Evolutionary conservation across 2,329 filamentous ascomycete species (phyloP), one percentile per base, ranked within the genome.

Genomic region (Phialophora verrucosa): DNA sequence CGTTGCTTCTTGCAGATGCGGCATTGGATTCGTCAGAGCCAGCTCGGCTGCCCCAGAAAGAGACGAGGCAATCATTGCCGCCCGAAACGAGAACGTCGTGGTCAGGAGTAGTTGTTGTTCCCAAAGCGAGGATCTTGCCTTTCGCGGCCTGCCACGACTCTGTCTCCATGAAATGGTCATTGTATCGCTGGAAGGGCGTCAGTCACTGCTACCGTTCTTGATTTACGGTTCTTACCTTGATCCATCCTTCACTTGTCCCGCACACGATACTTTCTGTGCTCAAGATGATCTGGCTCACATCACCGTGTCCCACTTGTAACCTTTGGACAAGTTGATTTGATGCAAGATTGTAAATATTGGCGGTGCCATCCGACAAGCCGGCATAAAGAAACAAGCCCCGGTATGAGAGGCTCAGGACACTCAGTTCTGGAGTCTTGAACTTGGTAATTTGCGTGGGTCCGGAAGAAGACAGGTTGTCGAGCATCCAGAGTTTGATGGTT

Each of bases 331-430:
- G 89, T 78, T 99, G 95, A 62, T 90, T 89, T 0, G 95, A 98
- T 75, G 98, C 94, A 14, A 99, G 84, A 76, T 99, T 96, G 94
- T 96, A 99, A 11, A 99, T 87, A 76, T 98, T 94, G 66, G 99
- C 88, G 59, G 96, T 87, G 25, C 95, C 96, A 47, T 91, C 89
- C 0, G 93, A 86, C 72, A 96, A 91, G 55, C 95, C 95, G 66
- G 91, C 92, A 75, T 98, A 99, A 4, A 99, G 83, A 71, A 99
- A 96, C 0, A 93, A 93, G 0, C 92, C 93, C 69, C 98, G 93
- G 2, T 96, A 85, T 4, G 91, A 90, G 60, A 99, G 84, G 0
- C 92, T 95, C 65, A 97, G 82, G 1, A 90, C 86, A 1, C 86
- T 83, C 64, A 86, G 85, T n/a, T 84, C 84, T 2, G 84, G 84